Conservation (phyloP, 2,329 filamentous ascomycete genomes). For the Canariomyces notabilis region DNA sequence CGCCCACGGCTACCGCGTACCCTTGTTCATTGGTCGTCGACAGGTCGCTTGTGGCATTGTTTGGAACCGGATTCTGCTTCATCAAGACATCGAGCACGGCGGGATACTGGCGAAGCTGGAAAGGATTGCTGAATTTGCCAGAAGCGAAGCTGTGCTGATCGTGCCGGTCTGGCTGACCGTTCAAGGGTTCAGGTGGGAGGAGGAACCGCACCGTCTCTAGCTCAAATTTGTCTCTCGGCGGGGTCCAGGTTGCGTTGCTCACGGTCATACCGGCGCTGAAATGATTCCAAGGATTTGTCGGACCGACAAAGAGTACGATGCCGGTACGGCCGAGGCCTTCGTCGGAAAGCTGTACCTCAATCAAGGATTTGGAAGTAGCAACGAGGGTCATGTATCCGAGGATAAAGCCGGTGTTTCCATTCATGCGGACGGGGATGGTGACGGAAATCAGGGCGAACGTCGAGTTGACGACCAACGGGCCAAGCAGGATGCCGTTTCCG, state of each 20-base stretch:
- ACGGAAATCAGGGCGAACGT: conserved; percentile 73
- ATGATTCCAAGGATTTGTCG: conserved; percentile 60
- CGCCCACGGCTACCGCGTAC: conserved; percentile 70
- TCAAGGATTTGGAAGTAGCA: conserved; percentile 60
- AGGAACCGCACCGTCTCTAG: conserved; percentile 52
- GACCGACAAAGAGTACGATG: conserved; percentile 65
- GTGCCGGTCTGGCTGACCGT: conserved; percentile 45
- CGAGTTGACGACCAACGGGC: conserved; percentile 67
- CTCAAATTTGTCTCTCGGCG: conserved; percentile 35
- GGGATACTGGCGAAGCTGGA: conserved; percentile 57
- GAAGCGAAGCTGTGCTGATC: conserved; percentile 36
- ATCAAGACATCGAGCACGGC: conserved; percentile 58
- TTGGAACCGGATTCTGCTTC: conserved; percentile 43
- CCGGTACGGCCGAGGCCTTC: conserved; percentile 70
- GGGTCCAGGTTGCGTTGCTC: conserved; percentile 43
- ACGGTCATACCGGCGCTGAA: conserved; percentile 45
- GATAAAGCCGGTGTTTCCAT: conserved; percentile 54
- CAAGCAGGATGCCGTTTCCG: conserved; percentile 62
- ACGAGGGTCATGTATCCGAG: conserved; percentile 81
- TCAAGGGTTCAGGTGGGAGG: conserved; percentile 47
- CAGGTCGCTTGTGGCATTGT: conserved; percentile 65
- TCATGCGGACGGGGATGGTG: conserved; percentile 72
- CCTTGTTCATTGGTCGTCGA: conserved; percentile 69
- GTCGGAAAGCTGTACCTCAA: conserved; percentile 55
- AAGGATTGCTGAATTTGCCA: conserved; percentile 45